Evolutionary conservation across 192 early-diverging fungal species (phyloP).

Genomic region (Obelidium mucronatum): DNA sequence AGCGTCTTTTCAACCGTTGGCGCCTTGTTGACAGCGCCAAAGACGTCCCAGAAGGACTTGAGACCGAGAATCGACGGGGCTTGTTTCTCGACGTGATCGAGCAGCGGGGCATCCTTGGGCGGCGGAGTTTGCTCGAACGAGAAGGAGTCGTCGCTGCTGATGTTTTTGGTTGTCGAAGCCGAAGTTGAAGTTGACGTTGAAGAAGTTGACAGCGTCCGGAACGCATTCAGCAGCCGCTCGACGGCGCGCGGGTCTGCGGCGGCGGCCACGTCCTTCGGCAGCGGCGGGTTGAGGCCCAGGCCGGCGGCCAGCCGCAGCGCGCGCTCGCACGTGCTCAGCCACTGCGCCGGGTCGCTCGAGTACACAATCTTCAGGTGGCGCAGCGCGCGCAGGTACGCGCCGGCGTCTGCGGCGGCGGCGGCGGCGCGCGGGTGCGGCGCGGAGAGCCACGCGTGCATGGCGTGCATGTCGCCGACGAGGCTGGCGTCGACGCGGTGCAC

Average conservation of each 20-base stretch:
- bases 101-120: too few relatives aligned
- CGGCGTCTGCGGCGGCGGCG: neutral
- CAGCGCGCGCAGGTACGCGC: neutral
- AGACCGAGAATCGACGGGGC: neutral
- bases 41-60: conserved; percentile 6
- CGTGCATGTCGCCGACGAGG: conserved; percentile 23
- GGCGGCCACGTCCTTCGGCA: neutral
- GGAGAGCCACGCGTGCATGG: neutral
- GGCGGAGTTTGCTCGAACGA: neutral
- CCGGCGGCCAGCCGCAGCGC: conserved; percentile 1
- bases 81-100: too few relatives aligned
- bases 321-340: conserved; percentile 10
- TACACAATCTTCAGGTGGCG: conserved; percentile 15
- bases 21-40: neutral
- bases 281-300: too few relatives aligned
- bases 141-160: neutral
- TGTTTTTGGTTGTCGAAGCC: neutral
- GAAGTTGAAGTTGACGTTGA: neutral
- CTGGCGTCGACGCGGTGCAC: conserved; percentile 10
- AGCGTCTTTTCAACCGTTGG: neutral
- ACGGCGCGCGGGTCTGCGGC: neutral
- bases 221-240: neutral
- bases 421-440: neutral
- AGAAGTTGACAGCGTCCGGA: neutral
- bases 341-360: neutral